Evolutionary conservation across 805 yeast genomes (phyloP).

Genomic region (Scheffersomyces lignosus): DNA sequence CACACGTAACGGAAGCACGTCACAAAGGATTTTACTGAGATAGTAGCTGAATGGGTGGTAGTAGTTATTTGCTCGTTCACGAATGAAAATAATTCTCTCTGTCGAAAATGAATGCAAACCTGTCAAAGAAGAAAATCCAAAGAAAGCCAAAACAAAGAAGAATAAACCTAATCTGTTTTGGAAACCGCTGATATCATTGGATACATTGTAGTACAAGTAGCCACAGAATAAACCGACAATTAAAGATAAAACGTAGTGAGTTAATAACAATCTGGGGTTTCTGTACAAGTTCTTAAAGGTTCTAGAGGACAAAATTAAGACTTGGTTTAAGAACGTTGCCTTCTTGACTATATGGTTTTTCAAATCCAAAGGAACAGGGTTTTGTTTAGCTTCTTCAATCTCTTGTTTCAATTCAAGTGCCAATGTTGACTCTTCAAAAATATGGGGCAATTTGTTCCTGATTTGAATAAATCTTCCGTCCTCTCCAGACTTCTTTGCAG

Average conservation of each 20-base stretch:
- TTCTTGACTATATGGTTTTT: constrained; percentile 36
- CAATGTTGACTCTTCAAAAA: constrained; percentile 39
- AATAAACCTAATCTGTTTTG: constrained; percentile 93
- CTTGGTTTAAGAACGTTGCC: constrained; percentile 65
- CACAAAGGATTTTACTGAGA: constrained; percentile 81
- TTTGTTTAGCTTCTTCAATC: constrained; percentile 27
- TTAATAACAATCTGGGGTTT: constrained; percentile 83
- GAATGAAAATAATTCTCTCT: constrained; percentile 84
- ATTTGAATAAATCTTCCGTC: constrained; percentile 20
- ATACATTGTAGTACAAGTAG: constrained; percentile 74
- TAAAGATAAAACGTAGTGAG: constrained; percentile 78
- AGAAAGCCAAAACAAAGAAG: constrained; percentile 85
- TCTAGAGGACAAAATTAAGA: constrained; percentile 74
- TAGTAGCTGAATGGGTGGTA: constrained; percentile 87
- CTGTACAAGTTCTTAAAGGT: constrained; percentile 91
- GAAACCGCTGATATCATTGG: constrained; percentile 92
- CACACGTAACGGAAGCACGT: constrained; percentile 86
- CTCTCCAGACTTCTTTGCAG: constrained; percentile 15
- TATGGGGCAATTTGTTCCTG: constrained; percentile 28
- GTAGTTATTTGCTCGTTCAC: constrained; percentile 94
- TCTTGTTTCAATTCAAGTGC: constrained; percentile 42
- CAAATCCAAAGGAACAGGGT: constrained; percentile 27
- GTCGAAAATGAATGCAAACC: constrained; percentile 86
- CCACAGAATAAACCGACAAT: constrained; percentile 85
- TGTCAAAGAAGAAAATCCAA: constrained; percentile 92